Evolutionary conservation across 768 basidiomycete species (phyloP), one percentile per base, ranked within the genome.

Genomic region (Leccinum olivaceopallidum): DNA sequence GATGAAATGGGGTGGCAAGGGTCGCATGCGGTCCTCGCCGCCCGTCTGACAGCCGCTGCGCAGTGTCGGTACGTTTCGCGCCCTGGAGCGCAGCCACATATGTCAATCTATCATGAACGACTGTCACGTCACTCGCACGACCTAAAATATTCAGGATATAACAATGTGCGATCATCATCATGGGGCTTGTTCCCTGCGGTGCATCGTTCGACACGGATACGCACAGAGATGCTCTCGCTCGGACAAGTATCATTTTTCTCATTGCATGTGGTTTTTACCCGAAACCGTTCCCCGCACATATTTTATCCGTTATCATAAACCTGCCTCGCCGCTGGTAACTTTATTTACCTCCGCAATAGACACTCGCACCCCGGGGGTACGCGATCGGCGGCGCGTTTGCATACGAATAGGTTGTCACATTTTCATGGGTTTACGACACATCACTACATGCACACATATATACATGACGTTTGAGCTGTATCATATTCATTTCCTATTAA

Each of bases 1-100:
- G 62, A 63, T 61, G 49, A 71, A 64, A 65, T 76, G 76, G 76
- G 67, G 75, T 39, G 62, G 58, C 4, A 60, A 61, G 32, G 26
- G 62, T 51, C 67, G 63, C n/a, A 3, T 26, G 16, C 62, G 57
- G 22, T 37, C 64, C 18, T 65, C 66, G 14, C 48, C 70, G 2
- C 63, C 65, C 24, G 64, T 62, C 47, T 71, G 56, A 72, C 32
- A 22, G 4, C 20, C 53, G 55, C 51, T 28, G 48, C 22, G 60
- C 28, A 48, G 54, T 16, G 13, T 54, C 18, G 22, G 22, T 22
- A 22, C 2, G 22, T 44, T 53, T 51, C 42, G 55, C 24, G 52
- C 39, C 26, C 34, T 50, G 13, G 52, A 34, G 55, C 39, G 58
- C 52, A 52, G 13, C 22, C n/a, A 54, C 51, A 62, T 52, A 36